Conservation (phyloP, 306 rosid genomes). For the Malus fusca region DNA sequence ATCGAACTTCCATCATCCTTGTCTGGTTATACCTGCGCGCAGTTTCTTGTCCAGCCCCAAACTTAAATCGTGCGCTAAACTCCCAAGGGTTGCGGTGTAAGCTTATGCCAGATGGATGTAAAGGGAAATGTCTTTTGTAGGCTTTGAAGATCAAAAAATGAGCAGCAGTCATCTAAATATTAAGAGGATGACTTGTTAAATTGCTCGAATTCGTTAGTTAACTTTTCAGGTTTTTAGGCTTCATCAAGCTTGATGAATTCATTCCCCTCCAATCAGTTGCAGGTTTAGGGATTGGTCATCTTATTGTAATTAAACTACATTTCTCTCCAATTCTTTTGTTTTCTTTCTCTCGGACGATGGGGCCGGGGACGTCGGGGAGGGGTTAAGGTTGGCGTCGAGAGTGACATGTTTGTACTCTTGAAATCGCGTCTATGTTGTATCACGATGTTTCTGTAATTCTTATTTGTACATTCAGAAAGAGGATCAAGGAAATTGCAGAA, state of each 20-base stretch:
- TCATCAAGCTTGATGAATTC: conserved; percentile 10
- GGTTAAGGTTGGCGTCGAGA: neutral
- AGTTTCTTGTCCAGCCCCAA: conserved; percentile 52
- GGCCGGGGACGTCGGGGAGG: neutral
- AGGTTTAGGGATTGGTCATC: conserved; percentile 2
- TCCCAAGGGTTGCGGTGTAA: neutral
- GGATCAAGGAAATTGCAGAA: neutral
- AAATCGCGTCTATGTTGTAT: conserved; percentile 10
- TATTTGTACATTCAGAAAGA: neutral
- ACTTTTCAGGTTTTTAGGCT: neutral
- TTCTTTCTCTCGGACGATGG: neutral
- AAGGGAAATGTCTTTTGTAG: neutral
- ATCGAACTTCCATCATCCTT: conserved; percentile 53
- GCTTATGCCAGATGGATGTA: conserved; percentile 10
- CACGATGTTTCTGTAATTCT: conserved; percentile 23
- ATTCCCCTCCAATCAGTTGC: neutral
- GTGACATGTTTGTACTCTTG: neutral
- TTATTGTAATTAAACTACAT: neutral
- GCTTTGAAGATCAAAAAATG: neutral
- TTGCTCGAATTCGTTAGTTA: neutral
- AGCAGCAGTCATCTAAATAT: conserved; percentile 14
- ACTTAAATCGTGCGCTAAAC: conserved; percentile 15
- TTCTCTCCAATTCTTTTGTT: neutral
- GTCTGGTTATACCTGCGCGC: conserved; percentile 64
- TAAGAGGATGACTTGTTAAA: conserved; percentile 1